Evolutionary conservation across 2,329 filamentous ascomycete species (phyloP), one percentile per base, ranked within the genome.

Genomic region (Fusarium secorum): DNA sequence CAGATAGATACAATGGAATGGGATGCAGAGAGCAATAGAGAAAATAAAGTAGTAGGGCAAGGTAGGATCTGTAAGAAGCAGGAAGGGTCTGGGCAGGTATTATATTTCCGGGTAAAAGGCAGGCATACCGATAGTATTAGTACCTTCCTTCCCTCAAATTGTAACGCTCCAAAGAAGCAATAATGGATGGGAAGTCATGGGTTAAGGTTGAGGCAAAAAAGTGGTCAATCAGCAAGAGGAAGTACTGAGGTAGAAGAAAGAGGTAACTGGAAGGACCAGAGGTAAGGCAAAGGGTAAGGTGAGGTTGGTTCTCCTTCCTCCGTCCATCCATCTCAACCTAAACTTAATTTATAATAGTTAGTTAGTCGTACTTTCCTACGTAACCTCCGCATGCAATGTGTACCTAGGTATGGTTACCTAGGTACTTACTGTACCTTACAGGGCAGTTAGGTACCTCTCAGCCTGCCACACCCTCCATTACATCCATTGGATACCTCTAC

Each of bases 291-390:
- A 22, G 5, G 22, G 18, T 11, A 30, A 30, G 24, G n/a, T 49
- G 33, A 60, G 63, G 62, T 48, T 60, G 63, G 36, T 49, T 57
- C 49, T 67, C 58, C 32, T 56, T 65, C 59, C 20, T 33, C 52
- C 62, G 46, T 41, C 48, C 17, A 49, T 30, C 26, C 52, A 32
- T 26, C 26, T 20, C 32, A 35, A 39, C 33, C 39, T 33, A 36
- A 67, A 67, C 64, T 62, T 51, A 67, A 63, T 67, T 67, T 62
- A 52, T 49, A 24, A 54, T 55, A 59, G 59, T 22, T 32, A 64
- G 60, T 11, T 28, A 65, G 60, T 17, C 18, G 18, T 54, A 30
- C 55, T 46, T 54, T 54, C 54, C 53, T 41, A 56, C 33, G 38
- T 55, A 53, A 35, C 60, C 58, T 63, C 18, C 18, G 24, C 32